Base-by-base conservation (phyloP, 2,329 filamentous ascomycete species). In the Aschersonia sp. region DNA sequence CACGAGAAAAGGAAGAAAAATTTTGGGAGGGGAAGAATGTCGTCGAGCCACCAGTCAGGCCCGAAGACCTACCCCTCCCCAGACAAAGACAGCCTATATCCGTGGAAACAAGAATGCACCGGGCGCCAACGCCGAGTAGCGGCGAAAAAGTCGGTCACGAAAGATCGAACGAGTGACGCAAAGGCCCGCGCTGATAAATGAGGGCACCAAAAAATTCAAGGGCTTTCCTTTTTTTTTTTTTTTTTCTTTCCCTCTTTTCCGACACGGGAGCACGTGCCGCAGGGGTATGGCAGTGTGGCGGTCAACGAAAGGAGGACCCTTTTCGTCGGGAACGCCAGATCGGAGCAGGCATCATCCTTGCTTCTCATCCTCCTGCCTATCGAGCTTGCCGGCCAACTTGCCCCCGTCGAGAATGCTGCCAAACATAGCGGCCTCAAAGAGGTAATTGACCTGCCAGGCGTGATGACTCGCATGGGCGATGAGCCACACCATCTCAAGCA, bases 351-450 rank as follows among this genome's bases (percentile, higher is more conserved):
- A 37, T 37, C 33, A 37, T 37, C 33, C 33, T 37, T 37, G 33
- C 33, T 37, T 37, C 11, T 4, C 2, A 1, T n/a, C 33, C n/a
- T 42, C 44, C 8, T 12, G 32, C 12, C 59, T 50, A 44, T 61
- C 59, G 4, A 61, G 52, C 47, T 62, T 61, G 39, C 59, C 58
- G 5, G 53, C 53, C 44, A 62, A 37, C 22, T 52, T 50, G 5
- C 59, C 59, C 0, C 56, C 55, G 30, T 61, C 59, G 2, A 61
- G 53, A 30, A 62, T 55, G 9, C 59, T 61, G 12, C 59, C 59
- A 54, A 61, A 62, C 59, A 62, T 62, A 42, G 59, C 59, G 4
- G 59, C 59, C 45, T 61, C 58, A 10, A 62, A 61, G 7, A 62
- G 30, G 11, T 55, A 54, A 33, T 61, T 61, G 2, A 62, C 52